Evolutionary conservation across 495 filamentous ascomycete species (phyloP), one percentile per base, ranked within the genome.

Genomic region (Trichoderma virens): DNA sequence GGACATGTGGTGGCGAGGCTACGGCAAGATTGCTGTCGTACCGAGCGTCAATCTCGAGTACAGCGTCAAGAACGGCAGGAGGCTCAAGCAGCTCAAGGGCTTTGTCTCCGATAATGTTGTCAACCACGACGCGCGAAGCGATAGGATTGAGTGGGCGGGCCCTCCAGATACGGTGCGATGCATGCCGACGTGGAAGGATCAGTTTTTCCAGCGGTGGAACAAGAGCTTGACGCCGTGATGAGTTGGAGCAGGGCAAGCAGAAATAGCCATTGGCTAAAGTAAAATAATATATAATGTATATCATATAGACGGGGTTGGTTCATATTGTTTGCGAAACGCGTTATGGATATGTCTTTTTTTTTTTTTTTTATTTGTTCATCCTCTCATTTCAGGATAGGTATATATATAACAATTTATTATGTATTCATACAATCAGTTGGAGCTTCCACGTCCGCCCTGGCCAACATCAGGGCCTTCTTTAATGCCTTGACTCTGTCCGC

Each of bases 11-110:
- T 66, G 61, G 6, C 38, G 68, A 2, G 80, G 80, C 1, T 74
- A 73, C 51, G 78, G 76, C 11, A 79, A 75, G 67, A 80, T 83
- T 54, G 72, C 76, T 2, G 80, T 80, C 2, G 77, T 83, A 18
- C 80, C 81, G 45, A 67, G 69, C 2, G 72, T 83, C 8, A 84
- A 82, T 67, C 61, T 83, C 5, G 80, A 73, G 51, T 83, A 82
- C 65, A 71, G 70, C 2, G 69, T 78, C 64, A 66, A 74, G 32
- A 65, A 67, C 20, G 78, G 74, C 2, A 65, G 61, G 45, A 66
- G 67, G 51, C 76, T 76, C 23, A 84, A 82, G 70, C 56, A 65
- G 16, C 47, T 68, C 3, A 76, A 77, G 67, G 80, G 80, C 1
- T 79, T 78, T 65, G 72, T 74, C 23, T 65, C 65, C 20, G 65